These are phyloP conservation scores for Verticillium zaregamsianum DNA, from an alignment of 2,329 filamentous ascomycete species.

Conservation along the genomic window DNA sequence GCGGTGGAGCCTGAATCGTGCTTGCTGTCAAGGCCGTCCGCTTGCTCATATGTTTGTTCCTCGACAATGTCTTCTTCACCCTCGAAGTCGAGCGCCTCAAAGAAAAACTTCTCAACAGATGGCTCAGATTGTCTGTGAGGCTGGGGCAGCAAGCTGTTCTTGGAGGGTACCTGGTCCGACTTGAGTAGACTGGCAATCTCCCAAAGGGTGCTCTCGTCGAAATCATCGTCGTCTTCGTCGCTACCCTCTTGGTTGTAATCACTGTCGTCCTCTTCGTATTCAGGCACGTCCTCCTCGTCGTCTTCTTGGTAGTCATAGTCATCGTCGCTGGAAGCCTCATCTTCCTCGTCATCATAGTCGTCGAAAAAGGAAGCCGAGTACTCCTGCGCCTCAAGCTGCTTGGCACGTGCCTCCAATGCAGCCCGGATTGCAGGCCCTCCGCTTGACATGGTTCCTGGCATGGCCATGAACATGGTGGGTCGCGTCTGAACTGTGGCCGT, in stretches of 20 bases:
- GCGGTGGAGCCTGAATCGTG: slow-evolving; percentile 24
- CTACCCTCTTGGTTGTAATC: not conserved
- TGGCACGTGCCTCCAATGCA: slow-evolving; percentile 26
- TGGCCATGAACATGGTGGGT: slow-evolving; percentile 36
- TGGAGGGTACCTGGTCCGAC: slow-evolving; percentile 46
- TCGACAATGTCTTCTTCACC: slow-evolving; percentile 3
- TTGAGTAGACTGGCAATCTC: slow-evolving; percentile 59
- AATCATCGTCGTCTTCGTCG: slow-evolving; percentile 40
- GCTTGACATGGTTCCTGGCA: slow-evolving; percentile 48
- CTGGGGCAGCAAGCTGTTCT: slow-evolving; percentile 42
- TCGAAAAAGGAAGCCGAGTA: slow-evolving; percentile 54
- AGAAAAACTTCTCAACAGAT: slow-evolving; percentile 25
- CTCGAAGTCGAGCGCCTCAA: slow-evolving; percentile 22
- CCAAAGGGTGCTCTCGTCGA: slow-evolving; percentile 60
- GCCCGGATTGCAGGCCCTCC: slow-evolving; percentile 25
- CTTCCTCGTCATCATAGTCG: slow-evolving; percentile 48
- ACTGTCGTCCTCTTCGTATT: slow-evolving; percentile 25
- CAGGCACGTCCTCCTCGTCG: slow-evolving; percentile 26
- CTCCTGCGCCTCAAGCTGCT: slow-evolving; percentile 32
- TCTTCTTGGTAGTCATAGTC: slow-evolving; percentile 24
- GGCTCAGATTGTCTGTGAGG: slow-evolving; percentile 9
- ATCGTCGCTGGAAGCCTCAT: slow-evolving; percentile 18
- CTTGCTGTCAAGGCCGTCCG: slow-evolving; percentile 14
- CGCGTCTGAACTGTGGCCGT: slow-evolving; percentile 39
- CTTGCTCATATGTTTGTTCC: slow-evolving; percentile 20